phyloP scores from a whole-genome alignment of 1,284 basidiomycete genomes.

The Calocybe gambosa region DNA sequence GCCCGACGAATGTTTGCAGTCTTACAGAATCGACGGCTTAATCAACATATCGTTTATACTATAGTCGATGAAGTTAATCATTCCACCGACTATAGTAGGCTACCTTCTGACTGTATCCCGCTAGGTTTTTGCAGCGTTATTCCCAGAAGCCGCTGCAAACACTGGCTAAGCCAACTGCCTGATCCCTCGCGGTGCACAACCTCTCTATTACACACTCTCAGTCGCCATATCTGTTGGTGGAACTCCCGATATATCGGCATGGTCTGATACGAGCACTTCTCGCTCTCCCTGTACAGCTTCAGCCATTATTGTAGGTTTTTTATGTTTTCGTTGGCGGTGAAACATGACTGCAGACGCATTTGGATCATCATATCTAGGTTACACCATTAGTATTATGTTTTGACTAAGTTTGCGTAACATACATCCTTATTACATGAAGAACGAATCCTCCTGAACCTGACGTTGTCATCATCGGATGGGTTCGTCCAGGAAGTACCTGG shows the following conservation, averaged over 20 bases:
- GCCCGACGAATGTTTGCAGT: constrained; percentile 89
- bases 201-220: constrained; percentile 7
- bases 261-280: neutral
- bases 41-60: constrained; percentile 86
- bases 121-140: constrained; percentile 57
- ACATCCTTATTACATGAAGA: constrained; percentile 83
- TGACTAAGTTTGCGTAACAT: constrained; percentile 16
- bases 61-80: constrained; percentile 77
- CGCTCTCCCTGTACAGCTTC: constrained; percentile 2
- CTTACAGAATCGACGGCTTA: constrained; percentile 86
- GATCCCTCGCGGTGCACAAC: neutral
- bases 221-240: constrained; percentile 11
- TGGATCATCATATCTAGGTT: constrained; percentile 58
- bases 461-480: constrained; percentile 93
- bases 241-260: constrained; percentile 6
- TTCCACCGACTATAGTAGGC: constrained; percentile 6
- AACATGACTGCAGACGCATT: constrained; percentile 44
- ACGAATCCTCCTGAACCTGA: constrained; percentile 88
- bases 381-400: neutral
- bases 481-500: constrained; percentile 89
- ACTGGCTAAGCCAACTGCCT: neutral
- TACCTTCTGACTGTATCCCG: neutral
- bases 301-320: constrained; percentile 20
- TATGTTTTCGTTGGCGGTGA: constrained; percentile 21
- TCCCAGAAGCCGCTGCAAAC: constrained; percentile 40